A percentile compares a stretch with the other conserved stretches of the same genome.
phyloP scores from a whole-genome alignment of 108 stramenopile genomes.

The Cyclotella cryptica region DNA sequence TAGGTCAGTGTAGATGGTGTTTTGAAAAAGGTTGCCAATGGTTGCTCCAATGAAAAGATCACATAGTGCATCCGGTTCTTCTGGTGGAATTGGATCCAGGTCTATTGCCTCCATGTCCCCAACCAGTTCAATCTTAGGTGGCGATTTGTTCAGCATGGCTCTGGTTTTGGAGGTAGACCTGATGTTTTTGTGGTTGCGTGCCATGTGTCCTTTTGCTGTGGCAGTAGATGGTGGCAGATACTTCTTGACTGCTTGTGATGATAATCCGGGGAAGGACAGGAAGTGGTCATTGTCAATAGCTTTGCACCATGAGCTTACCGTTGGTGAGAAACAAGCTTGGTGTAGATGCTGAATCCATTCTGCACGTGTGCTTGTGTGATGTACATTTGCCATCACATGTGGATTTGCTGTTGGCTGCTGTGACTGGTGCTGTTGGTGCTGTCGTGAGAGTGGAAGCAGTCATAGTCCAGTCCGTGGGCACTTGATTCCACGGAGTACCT shows the following conservation, averaged over 20 bases:
- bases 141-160: not conserved
- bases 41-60: not conserved
- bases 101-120: not conserved
- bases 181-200: not conserved
- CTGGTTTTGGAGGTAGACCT: not conserved
- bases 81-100: not conserved
- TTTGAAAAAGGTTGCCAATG: not conserved
- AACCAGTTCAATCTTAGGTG: not conserved
- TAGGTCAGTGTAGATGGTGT: not conserved
- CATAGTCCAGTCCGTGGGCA: not conserved
- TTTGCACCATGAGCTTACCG: no score
- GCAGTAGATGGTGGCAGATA: not conserved
- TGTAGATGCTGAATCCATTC: not conserved
- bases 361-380: not conserved
- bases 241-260: not conserved
- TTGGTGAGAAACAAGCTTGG: no score
- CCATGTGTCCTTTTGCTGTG: conserved; percentile 7
- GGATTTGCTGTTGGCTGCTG: no score
- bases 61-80: not conserved
- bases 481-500: not conserved
- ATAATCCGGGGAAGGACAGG: not conserved
- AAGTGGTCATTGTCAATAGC: not conserved
- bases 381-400: not conserved
- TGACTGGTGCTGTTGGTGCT: no score
- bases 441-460: not conserved